Evolutionary conservation across 106 monocot genomes (phyloP).

Genomic region (Dendrobium catenatum): DNA sequence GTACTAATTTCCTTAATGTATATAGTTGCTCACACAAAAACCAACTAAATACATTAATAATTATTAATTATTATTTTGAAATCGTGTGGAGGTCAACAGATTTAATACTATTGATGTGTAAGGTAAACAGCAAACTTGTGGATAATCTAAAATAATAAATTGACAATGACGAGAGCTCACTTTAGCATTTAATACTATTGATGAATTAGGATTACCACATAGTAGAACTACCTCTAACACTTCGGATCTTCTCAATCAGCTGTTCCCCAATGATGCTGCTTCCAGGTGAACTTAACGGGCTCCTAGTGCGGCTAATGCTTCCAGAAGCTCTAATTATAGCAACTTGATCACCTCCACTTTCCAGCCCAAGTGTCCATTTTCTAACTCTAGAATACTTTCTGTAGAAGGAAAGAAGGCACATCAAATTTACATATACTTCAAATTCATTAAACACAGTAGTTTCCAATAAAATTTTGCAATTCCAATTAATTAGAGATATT

Average conservation of each 20-base stretch:
- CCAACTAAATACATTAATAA: no score
- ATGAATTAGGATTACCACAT: background rate
- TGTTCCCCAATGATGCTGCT: conserved; percentile 63
- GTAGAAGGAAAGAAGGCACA: conserved; percentile 16
- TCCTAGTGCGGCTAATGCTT: conserved; percentile 59
- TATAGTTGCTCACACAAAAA: no score
- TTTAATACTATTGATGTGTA: background rate
- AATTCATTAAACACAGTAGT: background rate
- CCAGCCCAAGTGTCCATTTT: conserved; percentile 83
- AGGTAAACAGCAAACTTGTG: background rate
- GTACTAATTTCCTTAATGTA: no score
- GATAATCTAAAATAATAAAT: background rate
- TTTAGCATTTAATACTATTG: background rate
- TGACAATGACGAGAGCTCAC: background rate
- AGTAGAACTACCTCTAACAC: conserved; percentile 54
- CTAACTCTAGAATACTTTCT: conserved; percentile 86
- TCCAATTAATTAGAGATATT: background rate
- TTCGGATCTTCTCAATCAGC: conserved; percentile 84
- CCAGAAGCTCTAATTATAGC: conserved; percentile 92
- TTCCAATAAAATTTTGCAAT: background rate
- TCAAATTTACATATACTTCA: background rate
- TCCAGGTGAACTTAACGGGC: conserved; percentile 49
- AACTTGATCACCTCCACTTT: conserved; percentile 56
- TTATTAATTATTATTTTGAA: no score
- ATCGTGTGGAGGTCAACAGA: no score